A percentile compares a stretch with the other conserved stretches of the same genome.
Evolutionary conservation across 2,329 filamentous ascomycete species (phyloP).

Genomic region (Talaromyces sp.): DNA sequence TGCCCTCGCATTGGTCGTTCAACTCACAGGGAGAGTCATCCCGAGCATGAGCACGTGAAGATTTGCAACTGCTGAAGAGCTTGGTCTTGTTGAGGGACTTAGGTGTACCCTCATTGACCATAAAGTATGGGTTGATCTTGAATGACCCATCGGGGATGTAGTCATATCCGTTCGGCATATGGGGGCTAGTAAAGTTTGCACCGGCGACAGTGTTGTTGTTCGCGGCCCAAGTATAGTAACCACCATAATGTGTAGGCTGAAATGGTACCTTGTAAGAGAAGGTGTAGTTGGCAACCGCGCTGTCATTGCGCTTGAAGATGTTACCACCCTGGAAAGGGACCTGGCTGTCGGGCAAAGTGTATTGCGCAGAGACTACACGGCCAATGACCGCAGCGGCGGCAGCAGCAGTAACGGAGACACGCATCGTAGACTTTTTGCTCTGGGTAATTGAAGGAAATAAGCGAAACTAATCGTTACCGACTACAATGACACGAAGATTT

Average conservation of each 20-base stretch:
- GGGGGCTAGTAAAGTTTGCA: conserved; percentile 16
- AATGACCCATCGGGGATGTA: conserved; percentile 8
- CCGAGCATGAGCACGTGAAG: background rate
- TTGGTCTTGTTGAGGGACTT: conserved; percentile 9
- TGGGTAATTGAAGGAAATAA: background rate
- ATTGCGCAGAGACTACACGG: background rate
- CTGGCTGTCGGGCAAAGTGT: background rate
- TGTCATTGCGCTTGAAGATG: background rate
- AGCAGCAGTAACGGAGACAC: background rate
- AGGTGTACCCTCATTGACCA: background rate
- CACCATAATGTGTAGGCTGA: conserved; percentile 12
- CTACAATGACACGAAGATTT: background rate
- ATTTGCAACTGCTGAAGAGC: background rate
- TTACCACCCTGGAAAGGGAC: conserved; percentile 9
- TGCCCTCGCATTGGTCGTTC: background rate
- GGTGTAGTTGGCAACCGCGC: background rate
- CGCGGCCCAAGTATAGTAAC: conserved; percentile 18
- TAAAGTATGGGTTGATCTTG: background rate
- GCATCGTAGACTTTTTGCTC: background rate
- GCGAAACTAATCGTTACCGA: background rate
- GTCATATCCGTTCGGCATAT: background rate
- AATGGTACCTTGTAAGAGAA: conserved; percentile 12
- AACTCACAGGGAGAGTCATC: background rate
- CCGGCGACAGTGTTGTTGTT: conserved; percentile 18
- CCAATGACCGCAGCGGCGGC: background rate